A percentile compares a stretch with the other conserved stretches of the same genome.
phyloP scores from a whole-genome alignment of 805 yeast species.

The Candida piceae region DNA sequence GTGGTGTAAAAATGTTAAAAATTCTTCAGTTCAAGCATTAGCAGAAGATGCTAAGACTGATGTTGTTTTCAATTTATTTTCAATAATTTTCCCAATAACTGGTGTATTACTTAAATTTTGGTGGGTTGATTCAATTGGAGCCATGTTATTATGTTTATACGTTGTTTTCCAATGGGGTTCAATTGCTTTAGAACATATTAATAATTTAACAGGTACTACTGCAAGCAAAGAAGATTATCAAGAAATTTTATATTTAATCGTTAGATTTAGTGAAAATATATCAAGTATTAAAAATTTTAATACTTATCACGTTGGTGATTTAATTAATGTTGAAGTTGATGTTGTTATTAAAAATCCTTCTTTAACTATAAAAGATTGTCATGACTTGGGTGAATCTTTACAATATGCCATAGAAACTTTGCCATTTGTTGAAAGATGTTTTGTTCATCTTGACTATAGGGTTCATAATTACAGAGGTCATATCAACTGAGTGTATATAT shows the following conservation, averaged over 20 bases:
- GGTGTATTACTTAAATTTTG: conserved; percentile 51
- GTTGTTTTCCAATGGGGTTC: conserved; percentile 59
- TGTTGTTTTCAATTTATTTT: conserved; percentile 64
- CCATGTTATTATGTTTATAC: conserved; percentile 55
- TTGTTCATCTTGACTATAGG: conserved; percentile 69
- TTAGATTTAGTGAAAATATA: conserved; percentile 65
- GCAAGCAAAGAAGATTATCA: conserved; percentile 60
- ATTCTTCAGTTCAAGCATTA: conserved; percentile 69
- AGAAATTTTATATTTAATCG: conserved; percentile 60
- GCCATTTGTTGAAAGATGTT: conserved; percentile 75
- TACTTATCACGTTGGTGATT: conserved; percentile 77
- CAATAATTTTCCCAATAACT: conserved; percentile 62
- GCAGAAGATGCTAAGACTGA: conserved; percentile 83
- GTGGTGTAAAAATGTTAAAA: conserved; percentile 55
- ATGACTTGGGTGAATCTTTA: conserved; percentile 75
- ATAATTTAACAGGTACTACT: conserved; percentile 68
- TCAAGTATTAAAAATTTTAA: conserved; percentile 58
- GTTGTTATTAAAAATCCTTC: conserved; percentile 47
- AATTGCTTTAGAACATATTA: conserved; percentile 67
- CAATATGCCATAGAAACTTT: conserved; percentile 77
- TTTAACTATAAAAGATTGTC: conserved; percentile 58
- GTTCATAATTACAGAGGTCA: conserved; percentile 37
- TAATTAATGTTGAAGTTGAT: conserved; percentile 72
- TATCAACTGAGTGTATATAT: conserved; percentile 11
- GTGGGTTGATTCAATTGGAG: conserved; percentile 79